phyloP scores from a whole-genome alignment of 306 rosid genomes.

The Pyrus communis region DNA sequence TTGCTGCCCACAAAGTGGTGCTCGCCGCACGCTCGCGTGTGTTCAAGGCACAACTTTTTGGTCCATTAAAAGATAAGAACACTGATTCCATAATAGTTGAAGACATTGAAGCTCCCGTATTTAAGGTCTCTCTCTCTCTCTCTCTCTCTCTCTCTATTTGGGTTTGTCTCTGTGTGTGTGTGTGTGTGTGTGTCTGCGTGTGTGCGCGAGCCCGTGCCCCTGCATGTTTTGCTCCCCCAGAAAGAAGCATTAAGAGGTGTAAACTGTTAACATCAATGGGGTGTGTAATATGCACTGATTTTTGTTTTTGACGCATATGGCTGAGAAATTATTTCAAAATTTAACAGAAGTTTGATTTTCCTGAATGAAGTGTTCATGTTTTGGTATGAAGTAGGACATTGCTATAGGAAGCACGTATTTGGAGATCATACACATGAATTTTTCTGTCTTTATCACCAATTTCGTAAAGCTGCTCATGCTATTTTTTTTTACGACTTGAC shows the following conservation, averaged over 20 bases:
- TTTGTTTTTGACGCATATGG: neutral
- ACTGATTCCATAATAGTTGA: constrained; percentile 39
- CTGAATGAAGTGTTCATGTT: neutral
- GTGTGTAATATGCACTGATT: neutral
- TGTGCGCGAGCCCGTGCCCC: neutral
- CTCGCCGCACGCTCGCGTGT: constrained; percentile 65
- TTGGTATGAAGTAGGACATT: neutral
- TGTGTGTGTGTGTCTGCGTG: too few relatives aligned
- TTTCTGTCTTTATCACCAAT: neutral
- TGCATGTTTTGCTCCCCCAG: neutral
- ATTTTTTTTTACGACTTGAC: neutral
- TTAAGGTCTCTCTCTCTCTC: constrained; percentile 36
- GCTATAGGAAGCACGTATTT: neutral
- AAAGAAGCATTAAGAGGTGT: neutral
- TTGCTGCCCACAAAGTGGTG: constrained; percentile 53
- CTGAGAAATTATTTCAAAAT: neutral
- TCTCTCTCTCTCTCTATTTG: neutral
- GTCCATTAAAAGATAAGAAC: constrained; percentile 54
- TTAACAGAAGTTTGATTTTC: neutral
- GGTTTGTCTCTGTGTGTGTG: too few relatives aligned
- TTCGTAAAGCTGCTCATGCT: neutral
- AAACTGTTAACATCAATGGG: neutral
- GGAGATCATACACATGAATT: neutral
- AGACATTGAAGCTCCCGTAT: constrained; percentile 50
- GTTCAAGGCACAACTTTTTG: constrained; percentile 58